Evolutionary conservation across 192 early-diverging fungal genomes (phyloP).

Genomic region (Coemansia sp.): DNA sequence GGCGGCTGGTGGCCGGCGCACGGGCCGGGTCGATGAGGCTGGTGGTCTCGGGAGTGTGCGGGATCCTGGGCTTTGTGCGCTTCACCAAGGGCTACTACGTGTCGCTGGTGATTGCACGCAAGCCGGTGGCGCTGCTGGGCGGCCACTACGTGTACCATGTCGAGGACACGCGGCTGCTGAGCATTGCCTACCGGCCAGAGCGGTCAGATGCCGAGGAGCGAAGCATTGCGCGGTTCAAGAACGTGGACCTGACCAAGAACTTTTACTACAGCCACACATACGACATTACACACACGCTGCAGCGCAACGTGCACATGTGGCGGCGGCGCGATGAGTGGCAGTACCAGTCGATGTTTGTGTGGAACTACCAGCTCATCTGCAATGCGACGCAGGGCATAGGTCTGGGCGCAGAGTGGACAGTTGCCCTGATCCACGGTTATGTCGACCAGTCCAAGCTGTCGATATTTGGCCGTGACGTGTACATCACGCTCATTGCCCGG

Average conservation of each 20-base stretch:
- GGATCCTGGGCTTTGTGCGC: conserved; percentile 66
- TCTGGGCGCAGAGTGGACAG: conserved; percentile 35
- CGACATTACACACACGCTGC: conserved; percentile 87
- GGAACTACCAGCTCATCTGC: conserved; percentile 74
- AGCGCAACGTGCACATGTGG: conserved; percentile 58
- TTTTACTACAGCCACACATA: conserved; percentile 98
- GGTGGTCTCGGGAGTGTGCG: conserved; percentile 20
- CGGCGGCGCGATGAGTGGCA: not conserved
- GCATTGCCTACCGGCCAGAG: conserved; percentile 64
- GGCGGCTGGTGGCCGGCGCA: conserved; percentile 71
- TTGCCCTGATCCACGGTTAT: conserved; percentile 82
- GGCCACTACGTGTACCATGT: conserved; percentile 96
- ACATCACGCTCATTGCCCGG: conserved; percentile 89
- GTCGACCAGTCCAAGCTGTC: conserved; percentile 95
- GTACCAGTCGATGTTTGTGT: conserved; percentile 90
- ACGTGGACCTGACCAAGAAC: conserved; percentile 89
- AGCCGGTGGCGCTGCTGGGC: conserved; percentile 85
- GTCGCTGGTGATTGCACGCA: conserved; percentile 72
- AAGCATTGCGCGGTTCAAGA: conserved; percentile 80
- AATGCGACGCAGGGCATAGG: conserved; percentile 33
- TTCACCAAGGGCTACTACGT: conserved; percentile 95
- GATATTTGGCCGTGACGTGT: conserved; percentile 86
- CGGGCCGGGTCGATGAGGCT: conserved; percentile 57
- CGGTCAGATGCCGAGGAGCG: conserved; percentile 69
- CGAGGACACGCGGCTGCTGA: conserved; percentile 76